These are phyloP conservation scores for Jacaranda mimosifolia DNA, from an alignment of 257 asterid genomes.

Conservation along the genomic window DNA sequence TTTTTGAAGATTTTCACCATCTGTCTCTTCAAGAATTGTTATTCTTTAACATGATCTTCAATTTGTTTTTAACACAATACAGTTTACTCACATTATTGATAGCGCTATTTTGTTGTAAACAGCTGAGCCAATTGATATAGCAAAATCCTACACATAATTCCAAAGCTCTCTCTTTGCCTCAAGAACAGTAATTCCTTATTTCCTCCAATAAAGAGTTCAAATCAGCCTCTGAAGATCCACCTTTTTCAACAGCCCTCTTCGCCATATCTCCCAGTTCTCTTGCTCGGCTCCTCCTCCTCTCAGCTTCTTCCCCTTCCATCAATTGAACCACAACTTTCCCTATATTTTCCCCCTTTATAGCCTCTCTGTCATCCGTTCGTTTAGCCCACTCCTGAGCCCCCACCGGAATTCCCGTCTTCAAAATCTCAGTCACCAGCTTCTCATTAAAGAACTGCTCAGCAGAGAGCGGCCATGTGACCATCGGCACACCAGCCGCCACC, in stretches of 20 bases:
- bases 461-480: conserved; percentile 58
- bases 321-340: conserved; percentile 34
- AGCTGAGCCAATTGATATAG: too few species aligned
- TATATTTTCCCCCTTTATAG: conserved; percentile 18
- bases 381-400: conserved; percentile 47
- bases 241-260: conserved; percentile 41
- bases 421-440: not conserved
- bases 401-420: conserved; percentile 46
- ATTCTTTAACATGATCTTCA: too few species aligned
- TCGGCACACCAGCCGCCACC: conserved; percentile 49
- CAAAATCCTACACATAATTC: too few species aligned
- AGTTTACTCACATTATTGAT: too few species aligned
- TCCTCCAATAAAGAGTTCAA: conserved; percentile 34
- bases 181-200: conserved; percentile 21
- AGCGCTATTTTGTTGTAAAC: too few species aligned
- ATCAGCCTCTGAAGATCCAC: conserved; percentile 43
- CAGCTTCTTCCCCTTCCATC: conserved; percentile 42
- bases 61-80: too few species aligned
- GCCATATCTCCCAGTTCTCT: conserved; percentile 35
- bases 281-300: conserved; percentile 35
- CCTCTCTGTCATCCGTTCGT: conserved; percentile 29
- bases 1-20: too few species aligned
- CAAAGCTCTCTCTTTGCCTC: not conserved
- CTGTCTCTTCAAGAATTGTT: too few species aligned
- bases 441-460: conserved; percentile 46